Conservation (phyloP, 345 rosid genomes). For the Laguncularia racemosa region DNA sequence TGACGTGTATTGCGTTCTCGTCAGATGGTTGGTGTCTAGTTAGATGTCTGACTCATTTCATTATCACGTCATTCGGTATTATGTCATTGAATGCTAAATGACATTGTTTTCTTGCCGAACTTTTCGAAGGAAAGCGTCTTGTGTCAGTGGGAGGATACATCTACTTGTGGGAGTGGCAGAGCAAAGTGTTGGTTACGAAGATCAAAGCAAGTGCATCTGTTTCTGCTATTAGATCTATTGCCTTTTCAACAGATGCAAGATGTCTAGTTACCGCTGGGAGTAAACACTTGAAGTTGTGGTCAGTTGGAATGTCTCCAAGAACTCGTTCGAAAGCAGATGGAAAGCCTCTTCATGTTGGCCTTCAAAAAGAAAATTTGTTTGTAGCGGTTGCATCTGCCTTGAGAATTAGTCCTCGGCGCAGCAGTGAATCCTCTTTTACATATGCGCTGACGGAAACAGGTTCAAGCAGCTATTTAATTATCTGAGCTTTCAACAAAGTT, state of each 20-base stretch:
- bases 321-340: constrained; percentile 46
- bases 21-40: constrained; percentile 52
- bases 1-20: constrained; percentile 72
- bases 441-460: constrained; percentile 74
- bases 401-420: constrained; percentile 19
- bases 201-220: constrained; percentile 58
- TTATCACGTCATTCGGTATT: not conserved
- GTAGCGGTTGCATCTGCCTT: constrained; percentile 45
- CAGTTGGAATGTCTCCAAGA: constrained; percentile 45
- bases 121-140: constrained; percentile 53
- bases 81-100: not conserved
- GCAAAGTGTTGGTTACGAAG: constrained; percentile 45
- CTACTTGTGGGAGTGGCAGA: constrained; percentile 79
- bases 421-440: constrained; percentile 24
- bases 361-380: constrained; percentile 59
- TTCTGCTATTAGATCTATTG: constrained; percentile 51
- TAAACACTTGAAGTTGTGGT: constrained; percentile 75
- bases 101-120: not conserved
- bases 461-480: constrained; percentile 14
- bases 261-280: constrained; percentile 68
- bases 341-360: constrained; percentile 49
- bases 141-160: constrained; percentile 79
- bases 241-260: constrained; percentile 59
- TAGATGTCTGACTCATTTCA: not conserved
- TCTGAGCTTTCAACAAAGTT: constrained; percentile 8